phyloP scores from a whole-genome alignment of 2,329 filamentous ascomycete genomes.

The Dactylellina leptospora region DNA sequence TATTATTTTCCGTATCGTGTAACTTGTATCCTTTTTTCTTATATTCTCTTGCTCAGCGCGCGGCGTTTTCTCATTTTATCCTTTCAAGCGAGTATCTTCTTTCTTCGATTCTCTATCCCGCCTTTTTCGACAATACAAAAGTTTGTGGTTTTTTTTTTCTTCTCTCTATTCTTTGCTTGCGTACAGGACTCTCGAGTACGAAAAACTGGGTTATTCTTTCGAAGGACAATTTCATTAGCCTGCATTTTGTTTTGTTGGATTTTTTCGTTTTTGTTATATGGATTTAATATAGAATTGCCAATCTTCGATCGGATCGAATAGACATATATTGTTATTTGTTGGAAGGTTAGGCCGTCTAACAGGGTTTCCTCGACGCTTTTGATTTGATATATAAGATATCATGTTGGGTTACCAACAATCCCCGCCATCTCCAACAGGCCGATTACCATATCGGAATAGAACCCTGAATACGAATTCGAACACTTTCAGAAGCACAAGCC shows the following conservation, averaged over 20 bases:
- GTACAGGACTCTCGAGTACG: background rate
- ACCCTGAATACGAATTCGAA: constrained; percentile 1
- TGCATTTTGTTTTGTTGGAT: background rate
- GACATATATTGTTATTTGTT: constrained; percentile 4
- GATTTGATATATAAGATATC: too few species aligned
- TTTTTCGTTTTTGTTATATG: constrained; percentile 8
- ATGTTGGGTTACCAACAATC: constrained; percentile 18
- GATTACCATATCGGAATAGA: constrained; percentile 33
- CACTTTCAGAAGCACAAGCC: background rate
- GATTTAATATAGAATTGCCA: constrained; percentile 21
- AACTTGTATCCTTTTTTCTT: constrained; percentile 14
- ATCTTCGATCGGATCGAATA: constrained; percentile 12
- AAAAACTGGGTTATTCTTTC: background rate
- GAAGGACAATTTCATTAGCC: background rate
- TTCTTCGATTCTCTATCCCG: constrained; percentile 6
- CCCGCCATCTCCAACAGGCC: background rate
- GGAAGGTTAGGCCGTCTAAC: background rate
- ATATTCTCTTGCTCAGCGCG: constrained; percentile 23
- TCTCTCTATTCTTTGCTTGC: background rate
- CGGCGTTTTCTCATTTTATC: constrained; percentile 21
- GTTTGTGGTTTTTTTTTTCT: constrained; percentile 34
- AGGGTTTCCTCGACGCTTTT: background rate
- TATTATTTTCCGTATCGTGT: background rate
- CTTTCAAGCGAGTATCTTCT: constrained; percentile 9
- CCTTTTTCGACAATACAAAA: constrained; percentile 43